Conservation (phyloP, 768 basidiomycete genomes). For the Hortiboletus campestris region DNA sequence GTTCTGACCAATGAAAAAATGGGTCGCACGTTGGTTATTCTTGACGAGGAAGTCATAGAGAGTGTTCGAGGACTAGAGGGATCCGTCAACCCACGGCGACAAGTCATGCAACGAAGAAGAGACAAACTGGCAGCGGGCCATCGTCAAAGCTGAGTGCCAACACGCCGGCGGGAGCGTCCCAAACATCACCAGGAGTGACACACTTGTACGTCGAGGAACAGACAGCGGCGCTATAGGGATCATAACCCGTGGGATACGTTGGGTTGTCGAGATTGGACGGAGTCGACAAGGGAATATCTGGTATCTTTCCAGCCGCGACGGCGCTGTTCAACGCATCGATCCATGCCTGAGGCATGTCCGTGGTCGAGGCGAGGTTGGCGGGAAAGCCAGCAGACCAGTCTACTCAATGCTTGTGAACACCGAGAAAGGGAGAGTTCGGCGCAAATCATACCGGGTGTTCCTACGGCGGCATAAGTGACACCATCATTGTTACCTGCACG, state of each 20-base stretch:
- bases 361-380: constrained; percentile 43
- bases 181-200: constrained; percentile 56
- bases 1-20: constrained; percentile 87
- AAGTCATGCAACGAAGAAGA: background rate
- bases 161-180: constrained; percentile 72
- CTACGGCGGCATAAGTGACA: constrained; percentile 50
- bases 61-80: constrained; percentile 36
- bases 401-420: constrained; percentile 17
- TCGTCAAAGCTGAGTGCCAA: constrained; percentile 77
- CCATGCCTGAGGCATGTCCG: constrained; percentile 66
- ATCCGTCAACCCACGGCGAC: constrained; percentile 1
- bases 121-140: constrained; percentile 58
- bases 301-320: constrained; percentile 69
- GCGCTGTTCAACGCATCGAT: constrained; percentile 65
- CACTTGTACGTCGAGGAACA: constrained; percentile 82
- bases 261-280: constrained; percentile 33
- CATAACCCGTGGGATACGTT: constrained; percentile 37
- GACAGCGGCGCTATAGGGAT: constrained; percentile 49
- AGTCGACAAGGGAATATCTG: constrained; percentile 56
- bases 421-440: background rate
- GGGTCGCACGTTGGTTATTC: constrained; percentile 73
- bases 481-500: constrained; percentile 49
- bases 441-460: constrained; percentile 50
- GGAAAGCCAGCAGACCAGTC: constrained; percentile 71
- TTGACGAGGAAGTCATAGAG: constrained; percentile 66